phyloP scores from a whole-genome alignment of 257 asterid genomes.

The Cordia subcordata region DNA sequence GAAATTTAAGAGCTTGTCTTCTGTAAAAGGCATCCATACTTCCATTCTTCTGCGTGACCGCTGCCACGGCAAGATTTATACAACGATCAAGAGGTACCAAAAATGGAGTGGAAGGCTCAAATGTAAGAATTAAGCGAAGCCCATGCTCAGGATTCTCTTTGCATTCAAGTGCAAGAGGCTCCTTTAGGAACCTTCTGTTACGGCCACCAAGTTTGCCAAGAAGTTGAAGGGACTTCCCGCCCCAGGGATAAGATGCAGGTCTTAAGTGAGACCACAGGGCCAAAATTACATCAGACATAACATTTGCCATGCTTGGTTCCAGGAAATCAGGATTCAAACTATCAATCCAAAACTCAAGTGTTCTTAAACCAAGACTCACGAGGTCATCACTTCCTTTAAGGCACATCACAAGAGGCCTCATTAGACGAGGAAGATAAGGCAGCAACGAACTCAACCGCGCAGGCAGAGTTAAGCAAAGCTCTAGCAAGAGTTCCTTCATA shows the following conservation, averaged over 20 bases:
- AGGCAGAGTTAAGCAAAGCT: constrained; percentile 87
- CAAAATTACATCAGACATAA: constrained; percentile 96
- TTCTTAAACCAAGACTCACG: constrained; percentile 87
- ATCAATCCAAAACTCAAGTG: constrained; percentile 99
- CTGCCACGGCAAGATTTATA: constrained; percentile 92
- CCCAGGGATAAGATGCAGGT: constrained; percentile 98
- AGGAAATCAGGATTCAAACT: constrained; percentile 98
- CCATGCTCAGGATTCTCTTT: constrained; percentile 99
- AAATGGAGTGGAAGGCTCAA: constrained; percentile 97
- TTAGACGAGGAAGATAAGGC: constrained; percentile 93
- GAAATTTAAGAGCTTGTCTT: constrained; percentile 87
- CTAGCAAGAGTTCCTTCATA: constrained; percentile 77
- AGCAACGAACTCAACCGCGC: constrained; percentile 89
- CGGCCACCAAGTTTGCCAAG: constrained; percentile 99
- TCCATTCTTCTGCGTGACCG: constrained; percentile 79
- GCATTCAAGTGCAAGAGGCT: constrained; percentile 97
- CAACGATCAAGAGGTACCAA: constrained; percentile 97
- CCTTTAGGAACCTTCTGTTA: constrained; percentile 95
- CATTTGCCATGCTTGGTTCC: constrained; percentile 99
- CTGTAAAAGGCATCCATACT: constrained; percentile 72
- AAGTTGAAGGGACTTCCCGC: constrained; percentile 88
- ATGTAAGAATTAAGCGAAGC: constrained; percentile 87
- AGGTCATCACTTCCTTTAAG: constrained; percentile 93
- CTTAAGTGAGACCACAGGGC: constrained; percentile 97
- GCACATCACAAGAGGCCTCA: constrained; percentile 98